A percentile compares a stretch with the other conserved stretches of the same genome.
Conservation (phyloP, 1,139 yeast genomes). For the Yarrowia galli region DNA sequence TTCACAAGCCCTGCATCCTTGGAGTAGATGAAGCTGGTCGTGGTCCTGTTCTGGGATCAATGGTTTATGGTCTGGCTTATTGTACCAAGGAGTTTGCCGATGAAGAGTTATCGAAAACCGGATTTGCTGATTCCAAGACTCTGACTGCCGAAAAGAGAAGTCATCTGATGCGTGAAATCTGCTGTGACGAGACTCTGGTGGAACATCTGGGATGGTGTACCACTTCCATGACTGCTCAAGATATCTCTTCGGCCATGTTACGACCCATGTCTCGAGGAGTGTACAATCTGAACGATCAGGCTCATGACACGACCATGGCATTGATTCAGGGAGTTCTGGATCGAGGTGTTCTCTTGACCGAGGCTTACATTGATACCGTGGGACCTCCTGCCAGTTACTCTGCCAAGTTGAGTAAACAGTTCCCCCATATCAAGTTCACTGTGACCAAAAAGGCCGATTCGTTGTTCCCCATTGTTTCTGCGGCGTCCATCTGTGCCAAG, state of each 20-base stretch:
- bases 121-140: constrained; percentile 93
- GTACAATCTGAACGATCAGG: constrained; percentile 91
- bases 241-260: constrained; percentile 89
- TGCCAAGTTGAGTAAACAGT: constrained; percentile 68
- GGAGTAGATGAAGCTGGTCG: constrained; percentile 99
- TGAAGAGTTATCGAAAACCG: constrained; percentile 66
- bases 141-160: constrained; percentile 76
- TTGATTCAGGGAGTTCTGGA: constrained; percentile 69
- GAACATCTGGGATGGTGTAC: constrained; percentile 86
- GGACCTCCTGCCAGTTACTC: constrained; percentile 93
- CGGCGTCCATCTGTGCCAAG: constrained; percentile 97
- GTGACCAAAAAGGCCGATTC: constrained; percentile 98
- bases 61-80: constrained; percentile 93
- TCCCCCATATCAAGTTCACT: constrained; percentile 75
- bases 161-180: constrained; percentile 65
- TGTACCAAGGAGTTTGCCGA: constrained; percentile 61
- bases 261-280: constrained; percentile 60
- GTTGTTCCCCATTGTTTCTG: constrained; percentile 89
- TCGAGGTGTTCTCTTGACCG: constrained; percentile 67
- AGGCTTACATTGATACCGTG: constrained; percentile 91
- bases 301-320: constrained; percentile 90
- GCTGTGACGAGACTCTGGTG: constrained; percentile 57
- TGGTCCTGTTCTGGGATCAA: constrained; percentile 94
- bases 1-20: constrained; percentile 57
- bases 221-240: constrained; percentile 82